phyloP scores from a whole-genome alignment of 768 basidiomycete genomes.

The Panaeolus papilionaceus region DNA sequence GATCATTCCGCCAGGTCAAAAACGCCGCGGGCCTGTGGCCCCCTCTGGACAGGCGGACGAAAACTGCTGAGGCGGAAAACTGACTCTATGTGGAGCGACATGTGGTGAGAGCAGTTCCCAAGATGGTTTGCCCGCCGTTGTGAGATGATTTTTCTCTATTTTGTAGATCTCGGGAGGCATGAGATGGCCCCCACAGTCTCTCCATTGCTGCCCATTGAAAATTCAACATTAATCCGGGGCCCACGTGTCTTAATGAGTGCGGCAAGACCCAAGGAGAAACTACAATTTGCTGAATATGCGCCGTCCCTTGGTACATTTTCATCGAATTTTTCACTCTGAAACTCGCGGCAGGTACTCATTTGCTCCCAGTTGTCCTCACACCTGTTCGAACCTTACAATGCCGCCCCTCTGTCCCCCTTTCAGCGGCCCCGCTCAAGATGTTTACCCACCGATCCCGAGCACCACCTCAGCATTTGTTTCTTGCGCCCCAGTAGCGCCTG shows the following conservation, averaged over 20 bases:
- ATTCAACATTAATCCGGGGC: background rate
- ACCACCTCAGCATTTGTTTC: background rate
- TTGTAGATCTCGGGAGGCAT: constrained; percentile 6
- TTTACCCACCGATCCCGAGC: background rate
- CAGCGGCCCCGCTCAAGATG: background rate
- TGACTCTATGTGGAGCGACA: constrained; percentile 13
- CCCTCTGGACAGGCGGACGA: background rate
- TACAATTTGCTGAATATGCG: background rate
- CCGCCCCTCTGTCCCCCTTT: background rate
- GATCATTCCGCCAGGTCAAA: constrained; percentile 11
- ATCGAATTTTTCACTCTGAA: constrained; percentile 2
- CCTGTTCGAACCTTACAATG: background rate
- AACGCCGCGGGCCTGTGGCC: constrained; percentile 4
- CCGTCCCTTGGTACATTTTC: constrained; percentile 3
- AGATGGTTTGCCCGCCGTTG: constrained; percentile 7
- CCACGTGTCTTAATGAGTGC: background rate
- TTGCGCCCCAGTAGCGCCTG: constrained; percentile 5
- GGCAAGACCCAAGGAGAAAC: constrained; percentile 10
- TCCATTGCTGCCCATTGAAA: background rate
- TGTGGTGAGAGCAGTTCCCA: constrained; percentile 5
- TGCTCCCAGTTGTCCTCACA: background rate
- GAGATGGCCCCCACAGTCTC: background rate
- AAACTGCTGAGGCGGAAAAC: background rate
- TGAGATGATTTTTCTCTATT: constrained; percentile 2
- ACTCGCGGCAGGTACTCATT: background rate